Base-by-base conservation (phyloP, 2,329 filamentous ascomycete genomes). In the Ophioceras dolichostomum region DNA sequence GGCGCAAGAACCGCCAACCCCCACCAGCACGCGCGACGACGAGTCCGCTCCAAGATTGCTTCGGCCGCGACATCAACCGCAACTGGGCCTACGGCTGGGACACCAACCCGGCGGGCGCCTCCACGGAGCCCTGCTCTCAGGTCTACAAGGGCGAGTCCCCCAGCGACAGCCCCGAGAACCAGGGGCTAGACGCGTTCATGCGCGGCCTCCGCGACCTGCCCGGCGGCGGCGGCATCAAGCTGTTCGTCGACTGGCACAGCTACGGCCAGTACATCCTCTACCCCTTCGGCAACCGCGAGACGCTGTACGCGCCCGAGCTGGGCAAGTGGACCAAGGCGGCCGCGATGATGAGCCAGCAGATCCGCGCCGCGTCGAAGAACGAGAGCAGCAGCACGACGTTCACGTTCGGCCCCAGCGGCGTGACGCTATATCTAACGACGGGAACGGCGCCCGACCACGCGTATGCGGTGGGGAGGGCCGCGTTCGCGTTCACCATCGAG, bases 201-300 rank as follows among this genome's bases (percentile, higher is more conserved):
- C 58, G 61, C 34, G 48, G 53, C 28, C 48, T 76, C 18, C 56
- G 60, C 4, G 49, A 51, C 2, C 59, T 64, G 34, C 35, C 35
- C 19, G 12, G 14, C 16, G 67, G 67, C 3, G 13, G n/a, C n/a
- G 67, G 67, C 3, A 59, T 75, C 37, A 64, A 68, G 38, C 55
- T 73, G 10, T 78, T 69, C 55, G 66, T 77, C 49, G 73, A 78
- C 52, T 69, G 70, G 53, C 73, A 77, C 52, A 65, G 67, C 17
- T 77, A 76, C 55, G 60, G 61, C 12, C 70, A 76, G 46, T 59
- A 64, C 36, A 64, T 75, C 38, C 57, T 74, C 34, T 63, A 67
- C 14, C 68, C 64, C 7, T 76, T 71, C 50, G 71, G 72, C 13
- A 8, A 12, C n/a, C n/a, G n/a, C n/a, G n/a, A n/a, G n/a, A 76